A percentile compares a stretch with the other conserved stretches of the same genome.
Evolutionary conservation across 2,329 filamentous ascomycete species (phyloP).

Genomic region (Beauveria scarabaeidicola): DNA sequence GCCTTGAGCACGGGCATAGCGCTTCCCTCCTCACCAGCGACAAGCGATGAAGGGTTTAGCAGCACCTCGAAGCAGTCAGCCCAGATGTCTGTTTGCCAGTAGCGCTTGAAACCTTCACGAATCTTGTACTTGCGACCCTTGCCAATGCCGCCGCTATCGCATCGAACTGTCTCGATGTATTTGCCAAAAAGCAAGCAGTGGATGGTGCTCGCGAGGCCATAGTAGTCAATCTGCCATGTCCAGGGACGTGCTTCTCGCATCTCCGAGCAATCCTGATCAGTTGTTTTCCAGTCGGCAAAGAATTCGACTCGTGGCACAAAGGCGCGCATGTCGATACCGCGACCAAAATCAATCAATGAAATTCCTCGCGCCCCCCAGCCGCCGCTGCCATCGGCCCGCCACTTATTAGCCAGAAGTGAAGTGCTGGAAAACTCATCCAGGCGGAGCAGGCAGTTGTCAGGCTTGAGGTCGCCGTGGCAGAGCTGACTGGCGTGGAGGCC

Average conservation of each 20-base stretch:
- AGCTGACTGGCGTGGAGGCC: constrained; percentile 71
- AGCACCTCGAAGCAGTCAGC: constrained; percentile 71
- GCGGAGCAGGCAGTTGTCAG: constrained; percentile 88
- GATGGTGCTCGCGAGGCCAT: constrained; percentile 80
- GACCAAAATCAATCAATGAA: constrained; percentile 87
- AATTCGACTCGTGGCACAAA: constrained; percentile 71
- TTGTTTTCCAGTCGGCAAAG: constrained; percentile 91
- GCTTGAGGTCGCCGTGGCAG: constrained; percentile 89
- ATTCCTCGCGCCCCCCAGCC: constrained; percentile 79
- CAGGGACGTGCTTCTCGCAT: constrained; percentile 90
- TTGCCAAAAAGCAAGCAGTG: constrained; percentile 88
- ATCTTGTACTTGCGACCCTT: constrained; percentile 66
- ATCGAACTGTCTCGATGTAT: constrained; percentile 75
- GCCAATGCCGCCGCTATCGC: constrained; percentile 46
- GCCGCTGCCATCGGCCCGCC: constrained; percentile 61
- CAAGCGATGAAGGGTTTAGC: constrained; percentile 67
- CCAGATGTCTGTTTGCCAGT: constrained; percentile 97
- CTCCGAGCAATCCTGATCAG: constrained; percentile 82
- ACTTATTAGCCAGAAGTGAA: constrained; percentile 50
- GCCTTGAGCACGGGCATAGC: constrained; percentile 65
- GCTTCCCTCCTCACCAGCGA: constrained; percentile 55
- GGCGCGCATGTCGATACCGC: constrained; percentile 84
- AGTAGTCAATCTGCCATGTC: constrained; percentile 97
- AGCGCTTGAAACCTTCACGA: constrained; percentile 77
- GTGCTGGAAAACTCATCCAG: constrained; percentile 48